Evolutionary conservation across 345 rosid genomes (phyloP).

Genomic region (Eutrema yunnanense): DNA sequence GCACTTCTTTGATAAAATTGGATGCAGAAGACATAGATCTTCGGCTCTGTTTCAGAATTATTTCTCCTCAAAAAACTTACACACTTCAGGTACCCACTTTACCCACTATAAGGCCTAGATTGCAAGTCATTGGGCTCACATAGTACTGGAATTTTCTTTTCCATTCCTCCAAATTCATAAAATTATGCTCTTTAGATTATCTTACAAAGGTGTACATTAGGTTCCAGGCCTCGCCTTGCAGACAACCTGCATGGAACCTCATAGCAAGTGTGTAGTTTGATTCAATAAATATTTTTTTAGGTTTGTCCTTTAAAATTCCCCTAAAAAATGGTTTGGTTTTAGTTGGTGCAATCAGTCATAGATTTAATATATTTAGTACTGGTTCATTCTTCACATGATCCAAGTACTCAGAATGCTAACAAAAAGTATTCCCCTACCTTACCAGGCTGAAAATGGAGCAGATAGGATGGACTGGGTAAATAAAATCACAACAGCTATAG

Average conservation of each 20-base stretch:
- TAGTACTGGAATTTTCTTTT: neutral
- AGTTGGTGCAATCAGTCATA: neutral
- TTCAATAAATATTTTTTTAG: neutral
- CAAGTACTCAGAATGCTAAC: neutral
- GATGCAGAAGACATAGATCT: constrained; percentile 78
- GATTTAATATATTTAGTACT: neutral
- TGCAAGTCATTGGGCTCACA: neutral
- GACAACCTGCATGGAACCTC: neutral
- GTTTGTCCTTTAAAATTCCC: too few relatives aligned
- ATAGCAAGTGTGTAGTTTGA: neutral
- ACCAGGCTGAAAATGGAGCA: constrained; percentile 86
- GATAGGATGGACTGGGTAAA: constrained; percentile 90
- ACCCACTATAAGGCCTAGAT: neutral
- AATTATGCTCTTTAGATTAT: neutral
- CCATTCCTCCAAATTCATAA: neutral
- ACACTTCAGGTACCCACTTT: constrained; percentile 67
- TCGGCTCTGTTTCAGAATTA: constrained; percentile 86
- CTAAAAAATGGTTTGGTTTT: too few relatives aligned
- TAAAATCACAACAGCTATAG: constrained; percentile 68
- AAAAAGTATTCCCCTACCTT: neutral
- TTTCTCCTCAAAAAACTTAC: constrained; percentile 69
- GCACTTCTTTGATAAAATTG: constrained; percentile 58
- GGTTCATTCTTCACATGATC: neutral
- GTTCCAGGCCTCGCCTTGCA: neutral
- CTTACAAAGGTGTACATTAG: neutral